Evolutionary conservation across 306 rosid genomes (phyloP).

Genomic region (Erythrophleum fordii): DNA sequence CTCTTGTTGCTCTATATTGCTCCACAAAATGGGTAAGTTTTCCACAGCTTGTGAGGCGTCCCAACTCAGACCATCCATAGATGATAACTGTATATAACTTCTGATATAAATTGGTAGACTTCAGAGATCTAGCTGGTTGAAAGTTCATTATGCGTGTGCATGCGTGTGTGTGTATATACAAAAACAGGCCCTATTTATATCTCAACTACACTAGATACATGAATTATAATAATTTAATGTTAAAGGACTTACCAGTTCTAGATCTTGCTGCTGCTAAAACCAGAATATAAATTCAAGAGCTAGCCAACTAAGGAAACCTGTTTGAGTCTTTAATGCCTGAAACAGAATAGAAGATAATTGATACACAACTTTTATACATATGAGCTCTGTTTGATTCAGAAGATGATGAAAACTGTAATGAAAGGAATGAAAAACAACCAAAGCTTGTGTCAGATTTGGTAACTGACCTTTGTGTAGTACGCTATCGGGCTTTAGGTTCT

Average conservation of each 20-base stretch:
- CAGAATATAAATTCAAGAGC: conserved; percentile 4
- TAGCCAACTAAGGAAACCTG: conserved; percentile 24
- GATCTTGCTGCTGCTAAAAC: conserved; percentile 47
- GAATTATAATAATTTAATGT: conserved; percentile 12
- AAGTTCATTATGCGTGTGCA: not conserved
- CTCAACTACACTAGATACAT: not conserved
- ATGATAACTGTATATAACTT: conserved; percentile 6
- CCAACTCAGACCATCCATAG: conserved; percentile 79
- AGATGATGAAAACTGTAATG: conserved; percentile 51
- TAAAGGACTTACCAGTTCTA: conserved; percentile 51
- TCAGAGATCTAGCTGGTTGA: conserved; percentile 35
- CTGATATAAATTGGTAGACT: conserved; percentile 9
- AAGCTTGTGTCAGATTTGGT: conserved; percentile 59
- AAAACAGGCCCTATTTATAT: not conserved
- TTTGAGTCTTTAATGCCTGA: conserved; percentile 34
- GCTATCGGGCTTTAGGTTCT: conserved; percentile 21
- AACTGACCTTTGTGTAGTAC: conserved; percentile 46
- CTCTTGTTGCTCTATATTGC: conserved; percentile 53
- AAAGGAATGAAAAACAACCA: conserved; percentile 44
- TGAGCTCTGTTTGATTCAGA: conserved; percentile 41
- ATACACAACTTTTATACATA: conserved; percentile 34
- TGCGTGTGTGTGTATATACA: not conserved
- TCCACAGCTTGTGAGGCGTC: conserved; percentile 50
- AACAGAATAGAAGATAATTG: conserved; percentile 36
- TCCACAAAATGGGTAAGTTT: conserved; percentile 59